A percentile compares a stretch with the other conserved stretches of the same genome.
Evolutionary conservation across 805 yeast genomes (phyloP).

Genomic region (Wickerhamomyces chaumierensis): DNA sequence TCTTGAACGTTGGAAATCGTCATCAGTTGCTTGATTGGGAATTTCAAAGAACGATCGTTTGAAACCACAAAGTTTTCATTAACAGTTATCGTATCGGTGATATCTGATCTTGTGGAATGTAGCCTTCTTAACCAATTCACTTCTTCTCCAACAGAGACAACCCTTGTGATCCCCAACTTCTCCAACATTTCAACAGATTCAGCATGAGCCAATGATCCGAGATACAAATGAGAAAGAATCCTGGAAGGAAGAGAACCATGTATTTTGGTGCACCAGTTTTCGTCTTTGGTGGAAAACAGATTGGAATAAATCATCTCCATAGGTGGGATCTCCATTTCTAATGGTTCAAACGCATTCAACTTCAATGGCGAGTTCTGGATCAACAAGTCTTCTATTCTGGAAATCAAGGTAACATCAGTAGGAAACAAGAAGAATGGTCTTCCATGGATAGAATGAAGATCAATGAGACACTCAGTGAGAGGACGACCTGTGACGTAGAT

Average conservation of each 20-base stretch:
- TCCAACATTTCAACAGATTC: constrained; percentile 51
- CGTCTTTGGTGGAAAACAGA: constrained; percentile 19
- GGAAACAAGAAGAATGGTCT: constrained; percentile 81
- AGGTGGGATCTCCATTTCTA: constrained; percentile 9
- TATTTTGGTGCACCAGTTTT: constrained; percentile 19
- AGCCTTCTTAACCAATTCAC: constrained; percentile 43
- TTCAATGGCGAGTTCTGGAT: constrained; percentile 45
- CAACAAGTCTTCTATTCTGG: constrained; percentile 53
- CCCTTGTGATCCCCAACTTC: constrained; percentile 56
- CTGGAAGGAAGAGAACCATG: constrained; percentile 75
- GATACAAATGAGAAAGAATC: constrained; percentile 70
- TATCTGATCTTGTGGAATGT: constrained; percentile 7
- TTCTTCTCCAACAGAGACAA: constrained; percentile 81
- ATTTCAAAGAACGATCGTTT: constrained; percentile 5
- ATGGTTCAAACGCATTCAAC: constrained; percentile 4
- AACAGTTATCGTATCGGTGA: neutral
- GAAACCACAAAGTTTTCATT: constrained; percentile 12
- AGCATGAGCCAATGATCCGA: constrained; percentile 82
- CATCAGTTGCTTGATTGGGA: constrained; percentile 26
- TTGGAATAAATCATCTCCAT: constrained; percentile 23
- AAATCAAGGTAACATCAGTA: constrained; percentile 57
- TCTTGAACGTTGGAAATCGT: constrained; percentile 69
- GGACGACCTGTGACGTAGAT: constrained; percentile 55
- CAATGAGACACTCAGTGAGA: constrained; percentile 54
- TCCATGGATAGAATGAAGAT: constrained; percentile 49